phyloP scores from a whole-genome alignment of 495 filamentous ascomycete genomes.

The Talaromyces borbonicus region DNA sequence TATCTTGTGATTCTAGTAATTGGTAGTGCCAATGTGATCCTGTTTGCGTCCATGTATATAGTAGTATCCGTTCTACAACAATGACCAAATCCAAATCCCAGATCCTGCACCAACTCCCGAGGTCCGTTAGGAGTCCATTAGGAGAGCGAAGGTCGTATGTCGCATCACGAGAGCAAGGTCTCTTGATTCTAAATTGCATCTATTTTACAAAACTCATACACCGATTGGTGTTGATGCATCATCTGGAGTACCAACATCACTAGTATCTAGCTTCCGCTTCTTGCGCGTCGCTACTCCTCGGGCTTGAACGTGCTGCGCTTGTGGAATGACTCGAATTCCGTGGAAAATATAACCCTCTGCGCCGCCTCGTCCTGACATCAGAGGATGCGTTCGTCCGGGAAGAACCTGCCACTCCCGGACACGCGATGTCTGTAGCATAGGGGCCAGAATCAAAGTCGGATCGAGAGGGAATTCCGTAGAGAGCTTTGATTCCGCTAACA shows the following conservation, averaged over 20 bases:
- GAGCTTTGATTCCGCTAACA: slow-evolving; percentile 39
- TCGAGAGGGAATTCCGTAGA: slow-evolving; percentile 70
- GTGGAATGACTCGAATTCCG: slow-evolving; percentile 68
- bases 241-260: slow-evolving; percentile 11
- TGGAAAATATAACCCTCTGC: slow-evolving; percentile 88
- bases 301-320: slow-evolving; percentile 67
- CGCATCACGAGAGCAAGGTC: too few species aligned
- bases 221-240: slow-evolving; percentile 12
- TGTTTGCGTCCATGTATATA: neutral
- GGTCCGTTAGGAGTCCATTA: too few species aligned
- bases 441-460: slow-evolving; percentile 69
- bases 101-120: too few species aligned
- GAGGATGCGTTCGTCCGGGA: slow-evolving; percentile 82
- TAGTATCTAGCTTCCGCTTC: slow-evolving; percentile 28
- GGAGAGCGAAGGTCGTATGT: too few species aligned
- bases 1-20: slow-evolving; percentile 3
- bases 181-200: neutral
- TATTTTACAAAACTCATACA: neutral
- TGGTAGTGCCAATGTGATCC: slow-evolving; percentile 5
- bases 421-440: slow-evolving; percentile 67
- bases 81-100: too few species aligned
- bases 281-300: slow-evolving; percentile 65
- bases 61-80: too few species aligned
- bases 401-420: slow-evolving; percentile 80
- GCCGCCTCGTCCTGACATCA: slow-evolving; percentile 83